Base-by-base conservation (phyloP, 331 rosid genomes). In the Rhamnella rubrinervis region DNA sequence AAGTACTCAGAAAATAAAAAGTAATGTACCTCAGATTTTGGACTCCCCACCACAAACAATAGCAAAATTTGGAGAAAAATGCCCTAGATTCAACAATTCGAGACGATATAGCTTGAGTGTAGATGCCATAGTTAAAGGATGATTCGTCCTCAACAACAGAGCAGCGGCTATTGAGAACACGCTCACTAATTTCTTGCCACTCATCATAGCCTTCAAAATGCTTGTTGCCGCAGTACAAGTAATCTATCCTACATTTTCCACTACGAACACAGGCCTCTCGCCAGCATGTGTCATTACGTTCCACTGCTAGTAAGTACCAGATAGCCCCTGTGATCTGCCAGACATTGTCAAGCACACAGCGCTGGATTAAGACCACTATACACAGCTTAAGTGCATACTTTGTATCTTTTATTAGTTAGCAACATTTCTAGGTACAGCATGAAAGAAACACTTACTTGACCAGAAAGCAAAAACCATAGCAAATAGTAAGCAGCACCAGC, bases 1-100 rank as follows among this genome's bases (percentile, higher is more conserved):
- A 52, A 18, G 3, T 15, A 53, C 6, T 4, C 16, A 21, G 8
- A 26, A 21, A 44, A 28, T 14, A 4, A 47, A 37, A n/a, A 23
- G 37, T 6, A 58, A 49, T 49, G 61, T 66, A 91, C 97, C 98
- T 93, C 61, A 93, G 83, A 46, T 89, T 93, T 71, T 93, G 96
- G 77, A 93, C 85, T 18, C 97, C 97, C 92, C 92, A 91, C 97
- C 98, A 93, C n/a, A 93, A 79, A 75, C 98, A 90, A 70, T 77
- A 87, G 47, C 88, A 88, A 49, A 87, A 88, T 71, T 91, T 91
- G 16, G 92, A 77, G 73, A 87, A 73, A 62, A 91, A 81, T 21
- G 60, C 59, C 4, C 74, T 58, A 58, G 97, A 81, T 67, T 84
- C 75, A 62, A 83, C 84, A 68, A 91, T 80, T 26, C 74, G 47